phyloP scores from a whole-genome alignment of 805 yeast genomes.

The Vanderwaltozyma tropicalis region DNA sequence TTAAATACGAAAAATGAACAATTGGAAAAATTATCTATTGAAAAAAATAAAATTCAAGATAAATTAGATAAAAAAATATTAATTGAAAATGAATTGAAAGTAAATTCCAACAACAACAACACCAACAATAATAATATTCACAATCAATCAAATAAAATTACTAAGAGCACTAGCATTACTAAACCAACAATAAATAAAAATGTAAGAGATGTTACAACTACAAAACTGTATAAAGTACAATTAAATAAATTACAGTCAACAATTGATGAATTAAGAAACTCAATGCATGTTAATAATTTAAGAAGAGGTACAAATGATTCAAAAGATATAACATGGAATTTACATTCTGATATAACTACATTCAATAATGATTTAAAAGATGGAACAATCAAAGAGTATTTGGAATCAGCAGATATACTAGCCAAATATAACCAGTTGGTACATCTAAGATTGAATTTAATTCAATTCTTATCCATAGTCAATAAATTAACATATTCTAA shows the following conservation, averaged over 20 bases:
- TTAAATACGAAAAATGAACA: conserved; percentile 9
- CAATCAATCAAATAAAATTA: not conserved
- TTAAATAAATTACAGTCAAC: conserved; percentile 8
- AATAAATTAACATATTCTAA: conserved; percentile 3
- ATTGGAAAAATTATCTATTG: conserved; percentile 2
- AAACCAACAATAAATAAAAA: not conserved
- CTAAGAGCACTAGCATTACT: not conserved
- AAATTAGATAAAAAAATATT: conserved; percentile 2
- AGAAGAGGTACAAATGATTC: conserved; percentile 1
- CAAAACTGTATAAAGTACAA: conserved; percentile 7
- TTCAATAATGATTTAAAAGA: not conserved
- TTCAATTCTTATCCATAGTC: conserved; percentile 1
- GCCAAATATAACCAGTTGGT: not conserved
- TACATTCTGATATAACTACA: conserved; percentile 58
- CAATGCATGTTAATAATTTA: conserved; percentile 3
- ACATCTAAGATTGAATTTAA: not conserved
- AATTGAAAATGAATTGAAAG: not conserved
- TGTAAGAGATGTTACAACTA: not conserved
- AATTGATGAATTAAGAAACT: conserved; percentile 7
- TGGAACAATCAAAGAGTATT: not conserved
- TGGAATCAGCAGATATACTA: not conserved
- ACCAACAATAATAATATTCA: not conserved
- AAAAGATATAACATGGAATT: conserved; percentile 38
- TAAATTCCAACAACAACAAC: not conserved
- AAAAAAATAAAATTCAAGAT: conserved; percentile 3